phyloP scores from a whole-genome alignment of 2,329 filamentous ascomycete genomes.

The Hypoxylon sp. region DNA sequence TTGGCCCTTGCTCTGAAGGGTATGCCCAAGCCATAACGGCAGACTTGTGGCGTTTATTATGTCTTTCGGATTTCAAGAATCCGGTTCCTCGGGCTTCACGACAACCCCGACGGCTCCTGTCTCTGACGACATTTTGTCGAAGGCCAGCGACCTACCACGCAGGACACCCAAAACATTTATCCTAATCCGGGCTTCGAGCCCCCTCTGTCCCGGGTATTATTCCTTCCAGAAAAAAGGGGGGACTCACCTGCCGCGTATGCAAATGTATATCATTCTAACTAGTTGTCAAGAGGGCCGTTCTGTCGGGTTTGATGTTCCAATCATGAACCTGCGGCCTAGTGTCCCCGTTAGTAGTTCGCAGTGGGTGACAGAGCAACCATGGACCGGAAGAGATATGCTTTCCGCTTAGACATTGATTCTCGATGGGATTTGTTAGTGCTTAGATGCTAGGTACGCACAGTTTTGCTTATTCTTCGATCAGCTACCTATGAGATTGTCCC shows the following conservation, averaged over 20 bases:
- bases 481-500: conserved; percentile 1
- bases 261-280: conserved; percentile 22
- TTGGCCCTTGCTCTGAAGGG: not conserved
- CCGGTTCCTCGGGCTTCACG: conserved; percentile 16
- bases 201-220: not conserved
- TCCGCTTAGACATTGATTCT: conserved; percentile 4
- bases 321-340: not conserved
- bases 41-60: conserved; percentile 27
- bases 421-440: not conserved
- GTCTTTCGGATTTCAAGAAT: conserved; percentile 32
- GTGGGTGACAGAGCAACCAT: not conserved
- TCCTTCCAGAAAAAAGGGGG: not conserved
- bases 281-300: conserved; percentile 1
- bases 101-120: not conserved
- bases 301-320: conserved; percentile 4
- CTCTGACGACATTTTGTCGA: not conserved
- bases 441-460: conserved; percentile 3
- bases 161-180: conserved; percentile 8
- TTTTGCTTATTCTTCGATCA: conserved; percentile 24
- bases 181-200: not conserved
- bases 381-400: conserved; percentile 6
- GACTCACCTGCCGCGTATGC: conserved; percentile 4
- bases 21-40: conserved; percentile 9
- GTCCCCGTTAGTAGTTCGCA: not conserved
- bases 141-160: not conserved